A percentile compares a stretch with the other conserved stretches of the same genome.
Evolutionary conservation across 371 early-diverging fungal species (phyloP).

Genomic region (Phascolomyces articulosus): DNA sequence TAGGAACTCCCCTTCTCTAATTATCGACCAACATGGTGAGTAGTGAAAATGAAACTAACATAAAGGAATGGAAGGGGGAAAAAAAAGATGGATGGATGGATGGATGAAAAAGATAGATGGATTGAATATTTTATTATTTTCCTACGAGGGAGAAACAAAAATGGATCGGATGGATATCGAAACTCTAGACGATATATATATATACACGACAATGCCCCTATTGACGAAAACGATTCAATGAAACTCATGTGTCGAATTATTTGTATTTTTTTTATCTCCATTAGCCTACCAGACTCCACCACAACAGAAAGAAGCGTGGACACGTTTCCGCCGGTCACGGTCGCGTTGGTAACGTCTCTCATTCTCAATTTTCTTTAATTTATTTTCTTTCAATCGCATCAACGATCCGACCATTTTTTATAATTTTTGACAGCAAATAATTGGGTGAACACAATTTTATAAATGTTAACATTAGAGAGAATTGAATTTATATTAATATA

Average conservation of each 20-base stretch:
- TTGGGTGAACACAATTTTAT: too few relatives aligned
- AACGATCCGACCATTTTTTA: too few relatives aligned
- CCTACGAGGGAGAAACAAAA: too few relatives aligned
- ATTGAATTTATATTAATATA: slow-evolving; percentile 4
- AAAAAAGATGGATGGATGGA: slow-evolving; percentile 5
- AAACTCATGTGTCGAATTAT: too few relatives aligned
- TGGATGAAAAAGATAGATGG: slow-evolving; percentile 16
- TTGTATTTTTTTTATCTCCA: too few relatives aligned
- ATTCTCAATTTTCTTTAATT: not conserved
- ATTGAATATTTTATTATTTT: not conserved
- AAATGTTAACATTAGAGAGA: not conserved
- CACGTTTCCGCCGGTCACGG: slow-evolving; percentile 96
- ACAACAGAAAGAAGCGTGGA: slow-evolving; percentile 91
- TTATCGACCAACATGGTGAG: slow-evolving; percentile 16
- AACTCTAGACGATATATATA: not conserved
- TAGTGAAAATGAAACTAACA: not conserved
- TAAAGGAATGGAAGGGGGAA: not conserved
- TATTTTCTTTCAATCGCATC: not conserved
- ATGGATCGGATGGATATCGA: not conserved
- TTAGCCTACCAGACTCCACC: slow-evolving; percentile 85
- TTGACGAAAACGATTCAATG: too few relatives aligned
- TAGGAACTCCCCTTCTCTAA: slow-evolving; percentile 4
- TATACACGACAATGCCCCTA: not conserved
- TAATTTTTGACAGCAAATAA: too few relatives aligned
- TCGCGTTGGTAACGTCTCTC: slow-evolving; percentile 61